Evolutionary conservation across 805 yeast genomes (phyloP), one percentile per base, ranked within the genome.

Genomic region (Yarrowia keelungensis): DNA sequence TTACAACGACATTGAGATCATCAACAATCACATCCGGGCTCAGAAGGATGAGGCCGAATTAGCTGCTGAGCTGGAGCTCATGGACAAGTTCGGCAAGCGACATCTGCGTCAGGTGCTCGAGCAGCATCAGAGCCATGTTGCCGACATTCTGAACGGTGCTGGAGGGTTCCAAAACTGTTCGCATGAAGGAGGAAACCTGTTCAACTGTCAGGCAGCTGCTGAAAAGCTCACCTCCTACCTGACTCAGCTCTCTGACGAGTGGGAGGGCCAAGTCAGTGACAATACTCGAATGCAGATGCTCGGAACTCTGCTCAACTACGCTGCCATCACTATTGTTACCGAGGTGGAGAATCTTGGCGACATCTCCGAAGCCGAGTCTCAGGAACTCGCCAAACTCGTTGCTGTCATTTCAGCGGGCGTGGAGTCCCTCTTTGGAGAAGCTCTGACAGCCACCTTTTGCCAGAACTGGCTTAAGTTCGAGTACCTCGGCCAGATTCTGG

Each of bases 401-500:
- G 50, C 68, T 41, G 36, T 56, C n/a, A 69, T 73, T 14, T 36
- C 53, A 14, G 22, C 38, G 1, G 53, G 62, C 5, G 51, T 50
- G 3, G 53, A 49, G 41, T 22, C 26, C 9, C 12, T 41, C 10
- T 43, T 49, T 61, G 45, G 46, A 5, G 69, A 64, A 5, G 16
- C 70, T 49, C 49, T 67, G 47, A 71, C 75, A 10, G 77, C 77
- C 11, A 67, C 69, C 38, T 74, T 73, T 62, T 74, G 78, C 11
- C 79, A 79, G 7, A 74, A 78, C 16, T 79, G 81, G 81, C 71
- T 77, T 69, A 79, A 79, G 71, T 73, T 79, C 39, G 76, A 76
- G 68, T 75, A 76, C 65, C 72, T 79, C 26, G 72, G 71, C 14
- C 75, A 76, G 64, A 69, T 79, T n/a, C 73, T 79, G 15, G 73